phyloP scores from a whole-genome alignment of 208 protist genomes.

The Trypanosoma boissoni region DNA sequence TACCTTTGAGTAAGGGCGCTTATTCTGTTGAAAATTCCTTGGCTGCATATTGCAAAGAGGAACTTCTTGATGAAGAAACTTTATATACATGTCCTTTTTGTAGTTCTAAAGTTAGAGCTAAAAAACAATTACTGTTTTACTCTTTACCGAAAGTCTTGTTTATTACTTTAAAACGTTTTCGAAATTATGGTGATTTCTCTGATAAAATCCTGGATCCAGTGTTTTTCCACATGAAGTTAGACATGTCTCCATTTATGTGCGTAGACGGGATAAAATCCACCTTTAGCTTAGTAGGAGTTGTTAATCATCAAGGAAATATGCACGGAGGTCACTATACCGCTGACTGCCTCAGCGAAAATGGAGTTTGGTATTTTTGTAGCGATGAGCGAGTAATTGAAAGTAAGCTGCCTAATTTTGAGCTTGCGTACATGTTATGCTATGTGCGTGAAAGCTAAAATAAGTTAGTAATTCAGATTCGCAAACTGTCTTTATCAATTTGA shows the following conservation, averaged over 20 bases:
- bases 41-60: conserved; percentile 62
- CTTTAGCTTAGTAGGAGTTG: conserved; percentile 81
- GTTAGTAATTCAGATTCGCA: too few species aligned
- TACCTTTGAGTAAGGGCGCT: conserved; percentile 25
- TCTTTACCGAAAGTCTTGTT: conserved; percentile 73
- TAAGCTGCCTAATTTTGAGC: conserved; percentile 36
- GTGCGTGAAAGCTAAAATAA: conserved; percentile 14
- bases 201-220: conserved; percentile 69
- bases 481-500: too few species aligned
- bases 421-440: conserved; percentile 87
- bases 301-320: conserved; percentile 90
- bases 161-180: conserved; percentile 87
- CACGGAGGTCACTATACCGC: conserved; percentile 93
- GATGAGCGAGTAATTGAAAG: conserved; percentile 61
- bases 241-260: conserved; percentile 71
- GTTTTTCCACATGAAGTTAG: conserved; percentile 60
- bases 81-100: conserved; percentile 70
- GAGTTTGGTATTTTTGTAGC: conserved; percentile 81
- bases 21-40: conserved; percentile 77
- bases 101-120: conserved; percentile 59
- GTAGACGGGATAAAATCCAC: conserved; percentile 35
- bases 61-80: conserved; percentile 62
- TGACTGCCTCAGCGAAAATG: conserved; percentile 49
- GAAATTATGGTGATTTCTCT: conserved; percentile 65
- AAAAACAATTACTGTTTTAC: conserved; percentile 78